Conservation (phyloP, 169 alveolate genomes). For the Fabrea salina region DNA sequence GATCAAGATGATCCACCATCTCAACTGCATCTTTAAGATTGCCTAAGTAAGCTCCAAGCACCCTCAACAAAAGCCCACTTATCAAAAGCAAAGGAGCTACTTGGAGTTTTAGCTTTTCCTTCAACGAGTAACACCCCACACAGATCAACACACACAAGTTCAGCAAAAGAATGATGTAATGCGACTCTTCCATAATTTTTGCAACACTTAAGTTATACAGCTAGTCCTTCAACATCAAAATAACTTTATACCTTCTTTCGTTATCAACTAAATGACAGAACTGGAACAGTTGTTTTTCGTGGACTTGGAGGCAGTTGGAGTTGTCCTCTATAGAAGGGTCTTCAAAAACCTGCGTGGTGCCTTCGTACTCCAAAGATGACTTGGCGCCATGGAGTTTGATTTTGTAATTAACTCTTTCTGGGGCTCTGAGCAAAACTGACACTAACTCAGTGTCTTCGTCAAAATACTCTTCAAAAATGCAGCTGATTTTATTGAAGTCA, state of each 20-base stretch:
- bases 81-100: slow-evolving; percentile 13
- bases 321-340: neutral
- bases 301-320: neutral
- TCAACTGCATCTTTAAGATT: neutral
- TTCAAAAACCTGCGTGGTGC: neutral
- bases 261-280: neutral
- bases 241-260: too few species aligned
- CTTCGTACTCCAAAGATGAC: neutral
- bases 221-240: too few species aligned
- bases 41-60: neutral
- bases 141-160: neutral
- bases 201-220: too few species aligned
- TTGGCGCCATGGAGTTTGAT: neutral
- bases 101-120: neutral
- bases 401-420: neutral
- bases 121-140: neutral
- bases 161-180: too few species aligned
- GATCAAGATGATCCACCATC: neutral
- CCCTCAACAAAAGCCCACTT: neutral
- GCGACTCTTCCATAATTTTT: too few species aligned
- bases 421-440: neutral
- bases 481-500: neutral
- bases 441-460: neutral
- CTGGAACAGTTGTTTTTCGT: neutral
- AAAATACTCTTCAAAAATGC: neutral